Percentiles rank a stretch among this genome's conserved stretches.
Evolutionary conservation across 2,329 filamentous ascomycete species (phyloP).

Genomic region (Venturia effusa): DNA sequence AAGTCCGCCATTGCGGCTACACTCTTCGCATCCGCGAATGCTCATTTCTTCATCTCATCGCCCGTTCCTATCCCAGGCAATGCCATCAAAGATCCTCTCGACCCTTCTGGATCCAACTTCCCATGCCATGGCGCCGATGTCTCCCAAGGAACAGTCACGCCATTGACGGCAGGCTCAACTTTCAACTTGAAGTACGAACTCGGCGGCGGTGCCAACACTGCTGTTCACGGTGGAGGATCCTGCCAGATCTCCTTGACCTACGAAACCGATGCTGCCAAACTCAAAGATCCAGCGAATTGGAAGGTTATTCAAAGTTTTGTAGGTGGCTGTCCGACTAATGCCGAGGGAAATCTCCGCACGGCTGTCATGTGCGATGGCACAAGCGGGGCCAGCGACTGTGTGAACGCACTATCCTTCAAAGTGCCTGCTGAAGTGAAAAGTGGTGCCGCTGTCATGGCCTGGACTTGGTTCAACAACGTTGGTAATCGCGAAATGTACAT

Average conservation of each 20-base stretch:
- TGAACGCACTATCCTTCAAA: slow-evolving; percentile 53
- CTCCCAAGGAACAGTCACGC: slow-evolving; percentile 37
- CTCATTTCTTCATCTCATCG: slow-evolving; percentile 64
- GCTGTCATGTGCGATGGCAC: slow-evolving; percentile 28
- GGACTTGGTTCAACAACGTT: slow-evolving; percentile 90
- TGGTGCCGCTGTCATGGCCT: slow-evolving; percentile 69
- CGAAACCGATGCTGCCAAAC: slow-evolving; percentile 55
- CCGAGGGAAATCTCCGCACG: slow-evolving; percentile 49
- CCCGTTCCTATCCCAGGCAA: slow-evolving; percentile 52
- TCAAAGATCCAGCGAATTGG: slow-evolving; percentile 49
- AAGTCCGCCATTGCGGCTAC: slow-evolving; percentile 37
- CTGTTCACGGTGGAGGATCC: slow-evolving; percentile 81
- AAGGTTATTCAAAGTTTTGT: slow-evolving; percentile 84
- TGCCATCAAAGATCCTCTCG: slow-evolving; percentile 54
- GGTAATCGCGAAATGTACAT: slow-evolving; percentile 97
- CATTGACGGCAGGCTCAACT: slow-evolving; percentile 49
- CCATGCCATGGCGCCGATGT: slow-evolving; percentile 56
- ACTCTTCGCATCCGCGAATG: slow-evolving; percentile 49
- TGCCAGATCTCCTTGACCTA: slow-evolving; percentile 84
- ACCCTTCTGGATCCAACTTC: slow-evolving; percentile 52
- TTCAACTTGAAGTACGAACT: slow-evolving; percentile 49
- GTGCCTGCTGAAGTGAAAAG: slow-evolving; percentile 58
- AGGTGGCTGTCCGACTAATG: slow-evolving; percentile 67
- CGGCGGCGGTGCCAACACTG: slow-evolving; percentile 46
- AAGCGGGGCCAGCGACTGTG: slow-evolving; percentile 17